A percentile compares a stretch with the other conserved stretches of the same genome.
phyloP scores from a whole-genome alignment of 176 grass and related monocot species.

The Oryza meyeriana region DNA sequence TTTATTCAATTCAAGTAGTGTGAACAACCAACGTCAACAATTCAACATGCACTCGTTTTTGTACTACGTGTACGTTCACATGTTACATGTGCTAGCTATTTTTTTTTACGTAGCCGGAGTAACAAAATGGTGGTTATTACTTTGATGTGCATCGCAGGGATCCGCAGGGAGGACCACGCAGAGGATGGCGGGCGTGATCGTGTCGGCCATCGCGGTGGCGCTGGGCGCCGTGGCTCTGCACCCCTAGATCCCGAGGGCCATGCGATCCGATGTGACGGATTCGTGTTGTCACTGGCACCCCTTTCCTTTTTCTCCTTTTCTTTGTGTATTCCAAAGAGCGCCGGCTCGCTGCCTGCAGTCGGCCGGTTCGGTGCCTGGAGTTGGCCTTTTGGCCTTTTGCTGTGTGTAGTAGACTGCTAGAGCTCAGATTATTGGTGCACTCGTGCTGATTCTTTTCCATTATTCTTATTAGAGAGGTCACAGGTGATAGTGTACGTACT shows the following conservation, averaged over 20 bases:
- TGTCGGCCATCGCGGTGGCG: not conserved
- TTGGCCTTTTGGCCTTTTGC: not conserved
- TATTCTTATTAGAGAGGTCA: not conserved
- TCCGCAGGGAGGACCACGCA: not conserved
- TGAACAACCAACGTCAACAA: too few relatives aligned
- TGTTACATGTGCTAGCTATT: too few relatives aligned
- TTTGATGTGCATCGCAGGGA: slow-evolving; percentile 13
- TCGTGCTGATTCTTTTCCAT: slow-evolving; percentile 27
- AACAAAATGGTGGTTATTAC: not conserved
- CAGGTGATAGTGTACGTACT: not conserved
- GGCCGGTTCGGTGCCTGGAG: not conserved
- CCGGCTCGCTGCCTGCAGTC: not conserved
- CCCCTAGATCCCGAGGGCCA: not conserved
- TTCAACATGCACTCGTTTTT: too few relatives aligned
- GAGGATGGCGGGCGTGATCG: not conserved
- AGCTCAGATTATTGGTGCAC: not conserved
- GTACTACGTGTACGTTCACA: too few relatives aligned
- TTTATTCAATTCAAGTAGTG: too few relatives aligned
- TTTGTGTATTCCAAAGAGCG: not conserved
- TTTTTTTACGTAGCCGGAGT: too few relatives aligned
- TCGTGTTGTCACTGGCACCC: not conserved
- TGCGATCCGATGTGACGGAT: not conserved
- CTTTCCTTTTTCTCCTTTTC: not conserved
- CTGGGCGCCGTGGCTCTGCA: slow-evolving; percentile 25
- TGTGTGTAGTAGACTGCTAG: not conserved